Base-by-base conservation (phyloP, 768 basidiomycete species). In the Hericium alpestre region DNA sequence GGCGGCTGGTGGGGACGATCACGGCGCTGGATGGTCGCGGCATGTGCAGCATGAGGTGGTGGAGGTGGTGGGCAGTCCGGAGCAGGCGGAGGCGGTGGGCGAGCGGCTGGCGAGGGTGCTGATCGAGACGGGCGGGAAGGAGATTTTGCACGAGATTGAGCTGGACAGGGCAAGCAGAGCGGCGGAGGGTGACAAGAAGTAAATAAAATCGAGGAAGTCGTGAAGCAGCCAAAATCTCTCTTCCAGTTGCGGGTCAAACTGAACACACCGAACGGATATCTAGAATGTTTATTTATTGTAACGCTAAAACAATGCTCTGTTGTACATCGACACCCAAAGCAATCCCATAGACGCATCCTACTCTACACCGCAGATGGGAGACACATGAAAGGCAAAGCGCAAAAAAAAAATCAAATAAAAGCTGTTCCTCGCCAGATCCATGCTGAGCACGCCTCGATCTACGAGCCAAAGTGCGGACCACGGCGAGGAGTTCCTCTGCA, bases 91-190 rank as follows among this genome's bases (percentile, higher is more conserved):
- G 67, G 72, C 66, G 41, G 65, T 90, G 32, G 95, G 95, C 7
- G 74, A 71, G 47, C 74, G 71, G 49, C 72, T 95, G 38, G 96
- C 90, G 4, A 71, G 69, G 60, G 69, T 72, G 7, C 68, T 99
- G 56, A 77, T 87, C 47, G 78, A 79, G 9, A 73, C 70, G 1
- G 95, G 95, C 0, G 95, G 89, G 18, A 79, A 76, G 63, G 77
- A 76, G 58, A 89, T 99, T 61, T 67, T 99, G 67, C 84, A 90
- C 40, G 89, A 90, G 56, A 89, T 99, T 63, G 86, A 80, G n/a
- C 67, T 66, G 54, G 85, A 90, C 65, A 76, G 87, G 59, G 77
- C 73, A 51, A 71, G 70, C 38, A 70, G 81, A 53, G 74, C 77
- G 18, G 70, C 16, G 25, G 56, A 58, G 6, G 75, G 75, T 56